These are phyloP conservation scores for Borealophlyctis nickersoniae DNA, from an alignment of 192 early-diverging fungal species.

Conservation along the genomic window DNA sequence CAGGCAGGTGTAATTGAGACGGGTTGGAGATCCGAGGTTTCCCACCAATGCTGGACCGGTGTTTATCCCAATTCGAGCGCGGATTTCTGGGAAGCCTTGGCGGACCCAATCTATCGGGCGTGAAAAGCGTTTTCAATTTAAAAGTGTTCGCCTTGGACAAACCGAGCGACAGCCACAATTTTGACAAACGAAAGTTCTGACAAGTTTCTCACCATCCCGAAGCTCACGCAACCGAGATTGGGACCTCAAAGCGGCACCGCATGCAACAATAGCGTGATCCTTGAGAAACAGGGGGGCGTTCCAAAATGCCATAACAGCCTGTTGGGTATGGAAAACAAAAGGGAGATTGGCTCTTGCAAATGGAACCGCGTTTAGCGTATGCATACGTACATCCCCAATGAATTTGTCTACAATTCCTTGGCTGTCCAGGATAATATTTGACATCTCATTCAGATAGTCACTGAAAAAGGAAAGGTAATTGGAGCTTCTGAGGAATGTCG, in stretches of 20 bases:
- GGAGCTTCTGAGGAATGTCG: no score
- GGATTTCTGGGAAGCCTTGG: slow-evolving; percentile 30
- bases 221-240: slow-evolving; percentile 15
- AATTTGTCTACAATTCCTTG: slow-evolving; percentile 35
- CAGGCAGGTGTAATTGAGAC: slow-evolving; percentile 42
- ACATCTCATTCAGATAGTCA: slow-evolving; percentile 26
- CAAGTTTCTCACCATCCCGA: slow-evolving; percentile 10
- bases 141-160: no score
- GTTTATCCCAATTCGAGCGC: slow-evolving; percentile 35
- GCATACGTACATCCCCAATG: slow-evolving; percentile 25
- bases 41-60: slow-evolving; percentile 41
- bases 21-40: slow-evolving; percentile 33
- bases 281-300: slow-evolving; percentile 24
- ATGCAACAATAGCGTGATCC: slow-evolving; percentile 29
- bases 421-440: slow-evolving; percentile 27
- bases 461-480: no score
- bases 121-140: background rate
- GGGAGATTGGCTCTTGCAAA: background rate
- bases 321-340: background rate
- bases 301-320: slow-evolving; percentile 34
- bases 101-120: slow-evolving; percentile 10
- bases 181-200: background rate
- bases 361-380: background rate
- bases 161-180: slow-evolving; percentile 1
- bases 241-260: slow-evolving; percentile 28